Evolutionary conservation across 2,329 filamentous ascomycete genomes (phyloP).

Genomic region (Tricladium varicosporioides): DNA sequence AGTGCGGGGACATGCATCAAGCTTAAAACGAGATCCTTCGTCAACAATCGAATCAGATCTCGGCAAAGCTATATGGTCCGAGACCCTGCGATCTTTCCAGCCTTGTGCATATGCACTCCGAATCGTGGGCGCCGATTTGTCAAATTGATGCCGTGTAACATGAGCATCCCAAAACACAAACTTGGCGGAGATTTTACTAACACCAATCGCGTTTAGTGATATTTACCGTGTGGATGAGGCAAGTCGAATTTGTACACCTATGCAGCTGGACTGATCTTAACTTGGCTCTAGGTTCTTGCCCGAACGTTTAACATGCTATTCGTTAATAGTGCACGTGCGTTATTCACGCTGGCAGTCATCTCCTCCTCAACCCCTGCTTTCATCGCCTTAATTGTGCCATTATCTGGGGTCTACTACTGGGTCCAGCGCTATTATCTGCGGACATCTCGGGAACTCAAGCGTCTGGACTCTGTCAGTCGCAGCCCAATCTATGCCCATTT

Average conservation of each 20-base stretch:
- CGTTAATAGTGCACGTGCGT: conserved; percentile 68
- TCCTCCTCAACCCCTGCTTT: conserved; percentile 79
- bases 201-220: conserved; percentile 39
- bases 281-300: conserved; percentile 76
- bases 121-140: conserved; percentile 19
- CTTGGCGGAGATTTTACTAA: conserved; percentile 22
- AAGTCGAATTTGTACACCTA: conserved; percentile 24
- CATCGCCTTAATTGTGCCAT: conserved; percentile 74
- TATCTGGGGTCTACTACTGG: conserved; percentile 78
- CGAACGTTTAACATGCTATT: conserved; percentile 98
- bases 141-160: conserved; percentile 20
- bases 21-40: not conserved
- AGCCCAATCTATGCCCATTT: conserved; percentile 98
- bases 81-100: conserved; percentile 7
- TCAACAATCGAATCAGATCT: not conserved
- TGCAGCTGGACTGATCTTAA: conserved; percentile 48
- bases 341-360: conserved; percentile 86
- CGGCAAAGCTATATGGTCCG: not conserved
- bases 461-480: conserved; percentile 89
- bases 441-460: conserved; percentile 93
- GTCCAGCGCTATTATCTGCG: conserved; percentile 97
- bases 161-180: conserved; percentile 11
- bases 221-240: conserved; percentile 46
- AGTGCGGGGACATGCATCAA: conserved; percentile 11
- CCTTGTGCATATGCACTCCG: conserved; percentile 16